phyloP scores from a whole-genome alignment of 2,329 filamentous ascomycete genomes.

The Penicillium sp. region DNA sequence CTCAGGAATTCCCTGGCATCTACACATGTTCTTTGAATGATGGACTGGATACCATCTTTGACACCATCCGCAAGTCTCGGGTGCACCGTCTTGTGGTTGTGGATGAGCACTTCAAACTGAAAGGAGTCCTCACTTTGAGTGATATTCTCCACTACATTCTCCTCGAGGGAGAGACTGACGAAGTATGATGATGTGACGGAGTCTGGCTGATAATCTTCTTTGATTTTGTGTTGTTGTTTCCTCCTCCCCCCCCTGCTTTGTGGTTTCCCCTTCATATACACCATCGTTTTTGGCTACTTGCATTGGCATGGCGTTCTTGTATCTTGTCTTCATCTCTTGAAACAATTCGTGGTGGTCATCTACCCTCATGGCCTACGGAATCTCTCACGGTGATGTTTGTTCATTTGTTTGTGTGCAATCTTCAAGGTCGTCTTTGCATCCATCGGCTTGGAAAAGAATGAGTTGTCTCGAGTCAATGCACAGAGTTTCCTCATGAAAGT shows the following conservation, averaged over 20 bases:
- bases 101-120: slow-evolving; percentile 78
- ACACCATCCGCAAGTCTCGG: slow-evolving; percentile 89
- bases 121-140: slow-evolving; percentile 85
- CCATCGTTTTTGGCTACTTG: slow-evolving; percentile 19
- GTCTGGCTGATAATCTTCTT: neutral
- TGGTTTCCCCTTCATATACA: slow-evolving; percentile 14
- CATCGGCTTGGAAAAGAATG: no score
- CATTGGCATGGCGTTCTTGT: slow-evolving; percentile 31
- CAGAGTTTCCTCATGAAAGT: no score
- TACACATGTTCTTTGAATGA: slow-evolving; percentile 93
- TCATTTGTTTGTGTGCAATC: no score
- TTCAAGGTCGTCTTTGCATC: no score
- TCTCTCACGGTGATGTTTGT: no score
- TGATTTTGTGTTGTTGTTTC: no score
- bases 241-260: neutral
- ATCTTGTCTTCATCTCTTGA: slow-evolving; percentile 4
- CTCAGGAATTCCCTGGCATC: slow-evolving; percentile 79
- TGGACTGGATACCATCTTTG: slow-evolving; percentile 89
- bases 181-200: slow-evolving; percentile 25
- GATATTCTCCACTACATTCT: slow-evolving; percentile 96
- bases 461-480: no score
- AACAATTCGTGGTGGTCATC: no score
- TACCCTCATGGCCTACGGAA: no score
- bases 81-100: slow-evolving; percentile 91
- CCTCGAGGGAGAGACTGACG: slow-evolving; percentile 66